Conservation (phyloP, 140 eudicot genomes). For the Flaveria floridana region DNA sequence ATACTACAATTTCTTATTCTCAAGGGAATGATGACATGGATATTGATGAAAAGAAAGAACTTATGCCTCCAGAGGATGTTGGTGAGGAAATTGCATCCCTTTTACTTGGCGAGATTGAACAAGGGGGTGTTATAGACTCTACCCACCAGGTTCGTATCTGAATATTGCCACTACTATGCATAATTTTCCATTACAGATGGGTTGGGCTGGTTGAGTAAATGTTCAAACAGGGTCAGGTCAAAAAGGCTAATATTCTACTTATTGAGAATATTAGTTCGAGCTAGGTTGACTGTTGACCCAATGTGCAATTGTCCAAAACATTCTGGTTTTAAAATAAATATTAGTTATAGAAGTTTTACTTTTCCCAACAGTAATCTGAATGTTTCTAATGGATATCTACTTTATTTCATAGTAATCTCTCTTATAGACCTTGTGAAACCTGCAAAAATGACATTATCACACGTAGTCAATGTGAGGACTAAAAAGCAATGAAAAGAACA, state of each 20-base stretch:
- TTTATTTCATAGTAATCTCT: neutral
- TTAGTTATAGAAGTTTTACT: neutral
- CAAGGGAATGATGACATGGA: constrained; percentile 56
- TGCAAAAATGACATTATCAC: neutral
- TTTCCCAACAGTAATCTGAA: neutral
- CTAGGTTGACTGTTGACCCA: neutral
- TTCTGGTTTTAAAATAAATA: neutral
- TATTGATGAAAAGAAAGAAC: constrained; percentile 66
- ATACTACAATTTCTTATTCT: constrained; percentile 61
- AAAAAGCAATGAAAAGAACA: too few relatives aligned
- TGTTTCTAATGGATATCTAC: neutral
- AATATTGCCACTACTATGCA: neutral
- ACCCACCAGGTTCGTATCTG: constrained; percentile 79
- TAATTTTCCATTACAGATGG: neutral
- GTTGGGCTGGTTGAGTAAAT: neutral
- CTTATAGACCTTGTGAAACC: neutral
- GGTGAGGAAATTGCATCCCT: constrained; percentile 78
- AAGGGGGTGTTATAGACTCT: constrained; percentile 93
- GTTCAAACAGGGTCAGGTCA: neutral
- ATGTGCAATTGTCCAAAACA: neutral
- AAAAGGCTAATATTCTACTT: neutral
- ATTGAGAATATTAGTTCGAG: neutral
- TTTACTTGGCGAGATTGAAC: constrained; percentile 76
- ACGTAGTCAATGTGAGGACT: too few relatives aligned
- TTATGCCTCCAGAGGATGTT: constrained; percentile 73